Evolutionary conservation across 1,284 basidiomycete species (phyloP).

Genomic region (Ustilago curta): DNA sequence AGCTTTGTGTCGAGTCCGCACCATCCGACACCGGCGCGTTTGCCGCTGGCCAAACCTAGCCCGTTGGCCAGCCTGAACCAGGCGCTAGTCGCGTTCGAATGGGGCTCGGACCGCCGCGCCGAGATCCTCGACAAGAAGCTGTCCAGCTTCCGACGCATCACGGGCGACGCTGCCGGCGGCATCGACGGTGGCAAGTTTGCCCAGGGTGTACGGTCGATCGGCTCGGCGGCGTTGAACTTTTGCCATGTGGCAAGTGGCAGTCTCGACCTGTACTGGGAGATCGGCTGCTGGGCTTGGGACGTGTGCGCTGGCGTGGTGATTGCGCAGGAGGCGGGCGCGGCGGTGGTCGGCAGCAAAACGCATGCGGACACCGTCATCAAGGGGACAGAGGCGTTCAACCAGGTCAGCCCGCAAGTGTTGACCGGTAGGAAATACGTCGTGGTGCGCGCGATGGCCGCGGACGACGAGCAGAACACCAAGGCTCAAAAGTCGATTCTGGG

Average conservation of each 20-base stretch:
- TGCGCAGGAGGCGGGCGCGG: conserved; percentile 79
- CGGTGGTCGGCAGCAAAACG: conserved; percentile 46
- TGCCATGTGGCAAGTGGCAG: conserved; percentile 60
- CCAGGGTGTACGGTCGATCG: conserved; percentile 74
- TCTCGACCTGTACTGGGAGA: conserved; percentile 67
- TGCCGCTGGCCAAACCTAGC: conserved; percentile 77
- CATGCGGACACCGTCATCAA: conserved; percentile 71
- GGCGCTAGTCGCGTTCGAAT: conserved; percentile 88
- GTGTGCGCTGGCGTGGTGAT: conserved; percentile 87
- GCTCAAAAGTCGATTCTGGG: conserved; percentile 83
- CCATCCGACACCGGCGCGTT: conserved; percentile 71
- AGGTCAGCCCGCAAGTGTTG: conserved; percentile 77
- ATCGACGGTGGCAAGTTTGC: conserved; percentile 84
- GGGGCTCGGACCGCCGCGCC: conserved; percentile 84
- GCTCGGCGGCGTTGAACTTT: conserved; percentile 66
- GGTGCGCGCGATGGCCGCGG: conserved; percentile 72
- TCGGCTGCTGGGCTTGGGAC: conserved; percentile 70
- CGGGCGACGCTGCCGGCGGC: conserved; percentile 76
- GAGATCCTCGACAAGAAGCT: conserved; percentile 75
- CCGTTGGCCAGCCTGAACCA: conserved; percentile 81
- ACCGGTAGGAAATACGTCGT: conserved; percentile 88
- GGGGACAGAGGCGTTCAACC: conserved; percentile 71
- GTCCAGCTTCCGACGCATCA: conserved; percentile 79
- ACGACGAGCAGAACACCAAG: conserved; percentile 76
- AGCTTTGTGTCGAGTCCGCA: conserved; percentile 75